Percentiles rank a stretch among this genome's conserved stretches.
These are phyloP conservation scores for Plasmodium yoelii DNA, from an alignment of 169 alveolate genomes.

Conservation along the genomic window DNA sequence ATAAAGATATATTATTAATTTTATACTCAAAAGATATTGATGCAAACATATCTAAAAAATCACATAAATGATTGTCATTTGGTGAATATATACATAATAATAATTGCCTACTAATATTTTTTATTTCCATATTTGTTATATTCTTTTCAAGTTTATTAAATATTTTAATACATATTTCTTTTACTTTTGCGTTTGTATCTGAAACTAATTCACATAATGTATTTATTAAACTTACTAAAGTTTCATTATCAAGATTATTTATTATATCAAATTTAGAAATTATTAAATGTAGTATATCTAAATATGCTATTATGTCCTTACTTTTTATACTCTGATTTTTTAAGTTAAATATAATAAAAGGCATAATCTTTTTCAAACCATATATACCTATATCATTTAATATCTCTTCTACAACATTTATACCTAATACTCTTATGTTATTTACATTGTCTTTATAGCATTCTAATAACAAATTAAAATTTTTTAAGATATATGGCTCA, in stretches of 20 bases:
- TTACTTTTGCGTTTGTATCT: constrained; percentile 67
- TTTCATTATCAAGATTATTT: constrained; percentile 16
- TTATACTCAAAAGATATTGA: constrained; percentile 61
- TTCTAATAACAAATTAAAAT: constrained; percentile 66
- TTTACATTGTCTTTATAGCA: constrained; percentile 75
- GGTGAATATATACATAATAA: constrained; percentile 71
- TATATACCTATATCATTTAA: constrained; percentile 49
- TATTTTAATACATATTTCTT: constrained; percentile 72
- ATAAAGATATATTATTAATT: constrained; percentile 64
- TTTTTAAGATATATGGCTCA: constrained; percentile 66
- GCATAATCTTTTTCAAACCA: constrained; percentile 62
- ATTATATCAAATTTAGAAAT: constrained; percentile 28
- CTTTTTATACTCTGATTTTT: constrained; percentile 34
- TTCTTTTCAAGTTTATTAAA: constrained; percentile 70
- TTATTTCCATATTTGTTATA: constrained; percentile 43
- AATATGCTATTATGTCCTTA: constrained; percentile 59
- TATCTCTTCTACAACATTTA: constrained; percentile 66
- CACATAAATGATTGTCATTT: constrained; percentile 66
- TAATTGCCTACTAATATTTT: constrained; percentile 66
- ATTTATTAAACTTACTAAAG: constrained; percentile 36
- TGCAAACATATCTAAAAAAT: constrained; percentile 59
- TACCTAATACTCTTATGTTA: constrained; percentile 66
- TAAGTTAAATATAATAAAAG: constrained; percentile 24
- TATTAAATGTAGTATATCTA: constrained; percentile 48
- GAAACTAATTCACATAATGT: constrained; percentile 62